Percentiles rank a stretch among this genome's conserved stretches.
Evolutionary conservation across 2,329 filamentous ascomycete species (phyloP).

Genomic region (Apiospora koreana): DNA sequence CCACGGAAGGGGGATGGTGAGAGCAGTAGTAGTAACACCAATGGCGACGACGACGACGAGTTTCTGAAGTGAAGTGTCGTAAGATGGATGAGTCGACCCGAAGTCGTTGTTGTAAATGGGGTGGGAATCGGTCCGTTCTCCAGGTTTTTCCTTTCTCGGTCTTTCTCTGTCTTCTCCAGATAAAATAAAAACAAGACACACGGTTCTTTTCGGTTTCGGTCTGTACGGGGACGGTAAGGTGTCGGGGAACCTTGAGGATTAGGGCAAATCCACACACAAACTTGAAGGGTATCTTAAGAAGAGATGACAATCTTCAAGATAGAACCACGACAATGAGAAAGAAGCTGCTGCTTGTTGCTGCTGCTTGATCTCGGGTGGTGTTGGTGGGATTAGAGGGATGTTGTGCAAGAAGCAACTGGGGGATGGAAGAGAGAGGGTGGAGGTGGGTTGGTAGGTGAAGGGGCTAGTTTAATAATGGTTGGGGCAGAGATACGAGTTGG

Average conservation of each 20-base stretch:
- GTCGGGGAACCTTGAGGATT: not conserved
- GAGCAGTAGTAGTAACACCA: not conserved
- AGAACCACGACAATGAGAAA: not conserved
- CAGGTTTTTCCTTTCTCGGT: not conserved
- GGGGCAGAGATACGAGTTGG: conserved; percentile 10
- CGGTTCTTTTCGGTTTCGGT: not conserved
- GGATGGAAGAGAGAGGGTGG: not conserved
- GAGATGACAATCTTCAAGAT: not conserved
- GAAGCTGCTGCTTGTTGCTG: not conserved
- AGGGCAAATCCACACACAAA: not conserved
- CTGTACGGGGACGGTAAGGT: not conserved
- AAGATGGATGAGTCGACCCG: not conserved
- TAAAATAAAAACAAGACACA: not conserved
- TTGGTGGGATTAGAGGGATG: conserved; percentile 6
- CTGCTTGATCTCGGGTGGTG: not conserved
- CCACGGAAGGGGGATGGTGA: not conserved
- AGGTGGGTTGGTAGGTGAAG: conserved; percentile 3
- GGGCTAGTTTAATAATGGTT: conserved; percentile 12
- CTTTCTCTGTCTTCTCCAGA: not conserved
- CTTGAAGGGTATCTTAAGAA: not conserved
- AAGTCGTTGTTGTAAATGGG: not conserved
- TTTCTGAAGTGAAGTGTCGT: not conserved
- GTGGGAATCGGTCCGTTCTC: conserved; percentile 1
- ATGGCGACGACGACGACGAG: not conserved
- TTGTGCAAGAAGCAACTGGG: not conserved